These are phyloP conservation scores for Phytophthora chlamydospora DNA, from an alignment of 352 stramenopile species.

Conservation along the genomic window DNA sequence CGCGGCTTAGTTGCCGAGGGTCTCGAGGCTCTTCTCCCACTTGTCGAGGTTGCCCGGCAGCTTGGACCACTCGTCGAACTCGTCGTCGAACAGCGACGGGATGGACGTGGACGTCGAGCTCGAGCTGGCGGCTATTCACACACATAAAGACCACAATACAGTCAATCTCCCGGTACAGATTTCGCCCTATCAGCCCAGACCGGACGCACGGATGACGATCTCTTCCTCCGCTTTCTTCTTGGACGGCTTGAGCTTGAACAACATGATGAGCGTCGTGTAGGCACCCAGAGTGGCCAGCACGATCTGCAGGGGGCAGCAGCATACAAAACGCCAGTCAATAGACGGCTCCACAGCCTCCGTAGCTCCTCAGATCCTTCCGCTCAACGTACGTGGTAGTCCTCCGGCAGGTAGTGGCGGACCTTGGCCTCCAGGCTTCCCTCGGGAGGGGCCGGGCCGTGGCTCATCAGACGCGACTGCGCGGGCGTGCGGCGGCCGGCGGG, in stretches of 20 bases:
- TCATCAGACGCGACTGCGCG: conserved; percentile 78
- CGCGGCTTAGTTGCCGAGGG: conserved; percentile 72
- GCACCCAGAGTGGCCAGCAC: conserved; percentile 83
- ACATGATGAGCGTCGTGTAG: conserved; percentile 80
- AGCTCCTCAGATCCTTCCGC: neutral
- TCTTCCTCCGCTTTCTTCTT: conserved; percentile 74
- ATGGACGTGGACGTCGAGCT: conserved; percentile 62
- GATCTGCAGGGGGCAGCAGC: conserved; percentile 55
- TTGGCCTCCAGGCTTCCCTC: conserved; percentile 83
- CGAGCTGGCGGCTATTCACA: conserved; percentile 37
- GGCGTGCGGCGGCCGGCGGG: conserved; percentile 43
- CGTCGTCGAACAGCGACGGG: conserved; percentile 84
- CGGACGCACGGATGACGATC: conserved; percentile 48
- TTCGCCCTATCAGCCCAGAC: neutral
- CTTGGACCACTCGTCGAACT: conserved; percentile 89
- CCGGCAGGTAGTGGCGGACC: conserved; percentile 81
- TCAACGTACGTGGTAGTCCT: conserved; percentile 84
- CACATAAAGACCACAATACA: conserved; percentile 14
- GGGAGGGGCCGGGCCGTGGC: conserved; percentile 62
- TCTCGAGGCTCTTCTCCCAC: conserved; percentile 91
- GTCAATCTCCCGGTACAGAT: neutral
- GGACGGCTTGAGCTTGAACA: conserved; percentile 88
- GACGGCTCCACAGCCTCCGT: neutral
- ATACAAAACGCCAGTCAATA: conserved; percentile 11
- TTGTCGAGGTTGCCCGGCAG: conserved; percentile 83